Conservation (phyloP, 768 basidiomycete species). For the Rhizopogon vesiculosus region DNA sequence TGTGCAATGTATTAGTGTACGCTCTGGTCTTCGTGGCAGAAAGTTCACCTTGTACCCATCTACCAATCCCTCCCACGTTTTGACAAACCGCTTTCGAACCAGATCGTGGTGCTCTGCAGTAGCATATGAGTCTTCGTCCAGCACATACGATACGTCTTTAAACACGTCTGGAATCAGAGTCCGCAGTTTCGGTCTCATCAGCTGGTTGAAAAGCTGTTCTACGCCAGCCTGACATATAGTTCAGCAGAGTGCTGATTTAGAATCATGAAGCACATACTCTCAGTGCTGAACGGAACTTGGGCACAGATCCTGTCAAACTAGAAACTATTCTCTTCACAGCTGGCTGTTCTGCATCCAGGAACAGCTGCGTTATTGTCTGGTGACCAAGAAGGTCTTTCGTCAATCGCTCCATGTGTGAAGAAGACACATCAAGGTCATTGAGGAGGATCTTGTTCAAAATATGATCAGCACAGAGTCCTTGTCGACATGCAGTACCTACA, state of each 20-base stretch:
- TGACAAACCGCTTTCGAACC: constrained; percentile 86
- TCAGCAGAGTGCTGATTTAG: constrained; percentile 2
- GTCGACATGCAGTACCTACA: constrained; percentile 41
- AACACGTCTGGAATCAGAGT: constrained; percentile 84
- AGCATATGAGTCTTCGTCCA: constrained; percentile 86
- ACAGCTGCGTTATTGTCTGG: constrained; percentile 59
- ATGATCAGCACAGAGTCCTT: background rate
- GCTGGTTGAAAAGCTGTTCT: constrained; percentile 94
- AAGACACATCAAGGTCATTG: constrained; percentile 93
- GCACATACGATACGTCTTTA: constrained; percentile 81
- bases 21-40: background rate
- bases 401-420: constrained; percentile 83
- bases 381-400: constrained; percentile 58
- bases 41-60: constrained; percentile 77
- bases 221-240: constrained; percentile 56
- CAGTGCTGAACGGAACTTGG: constrained; percentile 66
- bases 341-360: constrained; percentile 51
- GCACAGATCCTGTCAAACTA: constrained; percentile 47
- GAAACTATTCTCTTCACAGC: constrained; percentile 43
- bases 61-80: constrained; percentile 79
- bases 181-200: constrained; percentile 83
- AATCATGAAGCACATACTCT: constrained; percentile 45
- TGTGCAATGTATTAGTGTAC: constrained; percentile 25
- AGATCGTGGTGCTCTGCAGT: constrained; percentile 82
- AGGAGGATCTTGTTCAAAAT: constrained; percentile 59